These are phyloP conservation scores for Plantago ovata DNA, from an alignment of 257 asterid species.

Conservation along the genomic window DNA sequence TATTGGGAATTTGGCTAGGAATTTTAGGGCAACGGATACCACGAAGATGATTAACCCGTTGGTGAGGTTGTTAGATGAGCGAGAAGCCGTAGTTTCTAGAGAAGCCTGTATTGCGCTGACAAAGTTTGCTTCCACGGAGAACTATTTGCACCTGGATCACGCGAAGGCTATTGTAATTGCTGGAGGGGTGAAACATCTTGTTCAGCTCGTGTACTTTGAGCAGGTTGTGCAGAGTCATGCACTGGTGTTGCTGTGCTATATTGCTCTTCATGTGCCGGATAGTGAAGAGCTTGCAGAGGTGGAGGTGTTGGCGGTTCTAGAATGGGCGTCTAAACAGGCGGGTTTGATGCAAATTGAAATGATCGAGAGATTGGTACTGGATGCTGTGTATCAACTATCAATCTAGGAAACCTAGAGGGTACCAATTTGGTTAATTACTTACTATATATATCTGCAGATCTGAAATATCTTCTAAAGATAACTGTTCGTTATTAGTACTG, in stretches of 20 bases:
- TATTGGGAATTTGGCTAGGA: constrained; percentile 59
- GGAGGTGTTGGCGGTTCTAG: constrained; percentile 53
- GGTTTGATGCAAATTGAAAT: constrained; percentile 34
- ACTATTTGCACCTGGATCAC: constrained; percentile 56
- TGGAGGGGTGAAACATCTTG: constrained; percentile 62
- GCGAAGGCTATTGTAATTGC: constrained; percentile 52
- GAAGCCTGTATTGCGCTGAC: constrained; percentile 59
- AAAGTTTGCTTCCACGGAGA: constrained; percentile 46
- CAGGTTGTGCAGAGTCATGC: constrained; percentile 52
- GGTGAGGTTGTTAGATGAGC: constrained; percentile 53
- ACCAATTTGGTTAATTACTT: constrained; percentile 27
- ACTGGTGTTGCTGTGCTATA: constrained; percentile 40
- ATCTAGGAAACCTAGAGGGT: constrained; percentile 56
- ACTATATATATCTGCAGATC: not conserved
- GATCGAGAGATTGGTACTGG: constrained; percentile 45
- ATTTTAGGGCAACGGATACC: constrained; percentile 65
- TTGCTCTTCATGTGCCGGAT: constrained; percentile 60
- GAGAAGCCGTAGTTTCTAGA: constrained; percentile 44
- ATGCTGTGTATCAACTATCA: constrained; percentile 61
- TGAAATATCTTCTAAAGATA: not conserved
- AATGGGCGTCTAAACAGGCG: constrained; percentile 65
- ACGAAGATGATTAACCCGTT: constrained; percentile 59
- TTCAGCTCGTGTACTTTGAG: constrained; percentile 65
- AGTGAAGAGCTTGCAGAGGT: constrained; percentile 68
- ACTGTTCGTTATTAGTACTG: too few relatives aligned